Percentiles rank a stretch among this genome's conserved stretches.
Evolutionary conservation across 352 stramenopile genomes (phyloP).

Genomic region (Pythium grandisporangium): DNA sequence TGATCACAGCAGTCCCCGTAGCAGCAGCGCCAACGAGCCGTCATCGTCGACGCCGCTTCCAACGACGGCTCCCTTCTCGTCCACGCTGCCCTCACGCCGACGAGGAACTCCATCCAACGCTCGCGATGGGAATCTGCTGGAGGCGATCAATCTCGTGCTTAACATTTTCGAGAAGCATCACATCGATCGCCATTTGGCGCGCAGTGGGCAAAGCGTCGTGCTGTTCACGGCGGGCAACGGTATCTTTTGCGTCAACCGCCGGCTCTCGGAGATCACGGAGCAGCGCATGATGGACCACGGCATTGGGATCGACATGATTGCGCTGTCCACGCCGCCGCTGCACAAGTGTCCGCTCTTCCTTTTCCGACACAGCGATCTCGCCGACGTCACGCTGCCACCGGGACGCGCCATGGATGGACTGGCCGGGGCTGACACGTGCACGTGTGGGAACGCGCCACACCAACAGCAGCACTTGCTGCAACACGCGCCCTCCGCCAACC

Average conservation of each 20-base stretch:
- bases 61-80: neutral
- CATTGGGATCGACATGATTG: conserved; percentile 98
- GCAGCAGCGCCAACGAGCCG: too few species aligned
- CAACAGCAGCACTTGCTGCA: neutral
- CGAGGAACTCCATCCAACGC: conserved; percentile 52
- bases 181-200: conserved; percentile 94
- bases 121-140: conserved; percentile 92
- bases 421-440: conserved; percentile 9
- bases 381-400: too few species aligned
- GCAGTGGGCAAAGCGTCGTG: conserved; percentile 95
- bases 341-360: conserved; percentile 98
- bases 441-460: conserved; percentile 7
- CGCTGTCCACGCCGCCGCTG: conserved; percentile 89
- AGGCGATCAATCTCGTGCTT: conserved; percentile 97
- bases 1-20: too few species aligned
- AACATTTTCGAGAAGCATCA: conserved; percentile 99
- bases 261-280: conserved; percentile 95
- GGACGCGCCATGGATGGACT: conserved; percentile 5
- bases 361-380: conserved; percentile 81
- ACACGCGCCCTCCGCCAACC: too few species aligned
- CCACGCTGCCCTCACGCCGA: conserved; percentile 8
- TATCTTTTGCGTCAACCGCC: conserved; percentile 96
- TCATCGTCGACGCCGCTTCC: neutral
- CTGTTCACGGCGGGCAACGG: conserved; percentile 93
- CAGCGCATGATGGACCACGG: conserved; percentile 99